Base-by-base conservation (phyloP, 2,329 filamentous ascomycete species). In the Colletotrichum sp. region DNA sequence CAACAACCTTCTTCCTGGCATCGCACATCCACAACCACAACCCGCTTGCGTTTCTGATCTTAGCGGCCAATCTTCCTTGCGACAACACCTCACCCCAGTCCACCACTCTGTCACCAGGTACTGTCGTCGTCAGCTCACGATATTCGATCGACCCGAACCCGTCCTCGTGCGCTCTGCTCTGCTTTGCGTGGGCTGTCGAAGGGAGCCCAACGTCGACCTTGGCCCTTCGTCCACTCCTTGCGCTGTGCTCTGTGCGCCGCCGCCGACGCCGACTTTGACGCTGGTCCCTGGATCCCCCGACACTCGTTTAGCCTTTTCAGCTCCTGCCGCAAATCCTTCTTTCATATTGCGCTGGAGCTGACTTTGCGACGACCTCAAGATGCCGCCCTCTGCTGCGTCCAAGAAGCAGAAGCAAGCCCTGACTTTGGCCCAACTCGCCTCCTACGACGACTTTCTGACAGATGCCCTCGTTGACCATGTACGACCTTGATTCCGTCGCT, bases 401-500 rank as follows among this genome's bases (percentile, higher is more conserved):
- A 80, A 84, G 22, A 91, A 94, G 85, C 73, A 75, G 28, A 94
- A 90, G 87, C 92, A 94, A 82, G 92, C 92, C 77, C 89, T 99
- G 80, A 98, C 96, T 9, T 89, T 98, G 80, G 93, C 93, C 76
- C 96, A 98, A 88, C 88, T 99, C 81, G 94, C 96, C 36, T 94
- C 94, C 66, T 98, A 98, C 87, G 97, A 99, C 86, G 97, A 99
- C 85, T 93, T 98, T 78, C 89, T 98, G 77, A 99, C 97, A 9
- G 97, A 99, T 90, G 94, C 95, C 79, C 92, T 99, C 69, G 93
- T 99, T 76, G 97, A 99, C 86, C 95, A 96, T 87, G 96, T 98
- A 90, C 86, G 94, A 39, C 6, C 90, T 27, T 27, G 28, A 15
- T 34, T n/a, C n/a, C 43, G 43, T 52, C 43, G 10, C 43, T 22